Base-by-base conservation (phyloP, 495 filamentous ascomycete genomes). In the Mycothermus thermophilus region DNA sequence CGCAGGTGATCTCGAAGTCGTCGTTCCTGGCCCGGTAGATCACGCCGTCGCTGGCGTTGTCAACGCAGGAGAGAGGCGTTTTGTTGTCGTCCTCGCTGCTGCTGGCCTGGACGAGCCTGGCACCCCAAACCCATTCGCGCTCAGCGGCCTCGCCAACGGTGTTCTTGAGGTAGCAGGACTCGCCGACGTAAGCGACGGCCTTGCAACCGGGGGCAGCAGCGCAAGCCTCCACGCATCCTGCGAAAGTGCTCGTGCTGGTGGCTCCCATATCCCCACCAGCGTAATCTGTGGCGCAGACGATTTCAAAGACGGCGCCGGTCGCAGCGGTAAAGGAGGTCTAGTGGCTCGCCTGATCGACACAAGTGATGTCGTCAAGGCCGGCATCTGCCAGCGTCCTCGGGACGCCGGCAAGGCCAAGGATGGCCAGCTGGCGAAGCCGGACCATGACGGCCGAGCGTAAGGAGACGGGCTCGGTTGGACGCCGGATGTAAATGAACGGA, bases 1-100 rank as follows among this genome's bases (percentile, higher is more conserved):
- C 29, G 12, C 36, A 38, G n/a, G 22, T 32, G 16, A 37, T 37
- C 27, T 24, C 27, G 28, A 30, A 37, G 14, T 25, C 17, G 21
- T 9, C n/a, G 13, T 10, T 24, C 20, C 12, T 25, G 2, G 32
- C 21, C 32, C 25, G 10, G 32, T 16, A 34, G 12, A 10, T 34
- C 21, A 15, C 9, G 32, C 32, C 32, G 13, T 34, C 16, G 13
- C 21, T 25, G 2, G 32, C 21, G 8, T 34, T 34, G 12, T 12
- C 20, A 9, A 24, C 32, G 32, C 32, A 34, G 7, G 32, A 25
- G 21, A 34, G 32, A 10, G 17, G 3, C 3, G 32, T 10, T 7
- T 2, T 24, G 32, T 20, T 11, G 1, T 16, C 18, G 5, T 9
- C 6, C 17, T 8, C 4, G 18, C 30, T 9, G 19, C 12, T 16